Conservation (phyloP, 805 yeast species). For the Teunomyces panamensis region DNA sequence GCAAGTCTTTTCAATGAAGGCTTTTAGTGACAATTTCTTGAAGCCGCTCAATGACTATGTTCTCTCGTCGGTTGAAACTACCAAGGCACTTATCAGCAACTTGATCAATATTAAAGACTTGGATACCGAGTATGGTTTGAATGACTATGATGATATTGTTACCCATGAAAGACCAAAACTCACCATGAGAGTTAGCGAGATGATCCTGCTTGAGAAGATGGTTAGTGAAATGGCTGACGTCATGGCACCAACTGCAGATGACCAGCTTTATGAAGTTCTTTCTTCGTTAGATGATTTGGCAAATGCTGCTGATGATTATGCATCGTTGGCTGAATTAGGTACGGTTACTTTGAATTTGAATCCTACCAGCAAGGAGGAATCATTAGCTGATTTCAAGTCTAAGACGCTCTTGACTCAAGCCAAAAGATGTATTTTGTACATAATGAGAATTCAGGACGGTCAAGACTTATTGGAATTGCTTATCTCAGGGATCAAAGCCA, state of each 20-base stretch:
- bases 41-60: constrained; percentile 81
- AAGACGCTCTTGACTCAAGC: constrained; percentile 67
- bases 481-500: constrained; percentile 60
- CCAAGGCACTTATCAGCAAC: constrained; percentile 42
- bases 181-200: constrained; percentile 43
- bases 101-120: constrained; percentile 55
- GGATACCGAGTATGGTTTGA: constrained; percentile 59
- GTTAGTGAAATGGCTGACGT: constrained; percentile 41
- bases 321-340: constrained; percentile 52
- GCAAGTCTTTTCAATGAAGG: constrained; percentile 66
- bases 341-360: constrained; percentile 57
- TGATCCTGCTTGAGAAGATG: constrained; percentile 44
- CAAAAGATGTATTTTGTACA: constrained; percentile 76
- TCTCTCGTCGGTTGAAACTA: constrained; percentile 45
- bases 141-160: constrained; percentile 65
- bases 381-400: constrained; percentile 53
- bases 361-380: constrained; percentile 45
- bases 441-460: constrained; percentile 78
- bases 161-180: constrained; percentile 46
- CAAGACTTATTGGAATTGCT: constrained; percentile 65
- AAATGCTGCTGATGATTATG: constrained; percentile 35
- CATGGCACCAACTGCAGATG: constrained; percentile 51
- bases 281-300: constrained; percentile 39
- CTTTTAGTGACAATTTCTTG: constrained; percentile 68
- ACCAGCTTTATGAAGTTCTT: constrained; percentile 47